Evolutionary conservation across 2,329 filamentous ascomycete species (phyloP).

Genomic region (Aspergillus sp.): DNA sequence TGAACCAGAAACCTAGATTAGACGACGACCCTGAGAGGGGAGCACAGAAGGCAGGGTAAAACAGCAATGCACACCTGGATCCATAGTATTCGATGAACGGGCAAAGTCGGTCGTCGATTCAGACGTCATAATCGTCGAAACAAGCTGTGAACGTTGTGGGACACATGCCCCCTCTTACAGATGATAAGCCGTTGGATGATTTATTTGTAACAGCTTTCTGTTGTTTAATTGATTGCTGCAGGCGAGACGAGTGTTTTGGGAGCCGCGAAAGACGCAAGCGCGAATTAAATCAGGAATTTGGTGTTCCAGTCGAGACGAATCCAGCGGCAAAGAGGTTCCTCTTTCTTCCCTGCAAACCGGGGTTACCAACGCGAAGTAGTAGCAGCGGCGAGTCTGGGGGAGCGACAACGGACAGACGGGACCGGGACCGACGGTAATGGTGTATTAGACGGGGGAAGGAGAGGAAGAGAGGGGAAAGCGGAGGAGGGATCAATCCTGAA

Average conservation of each 20-base stretch:
- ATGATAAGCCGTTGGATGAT: background rate
- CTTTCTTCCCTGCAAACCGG: too few relatives aligned
- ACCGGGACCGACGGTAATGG: background rate
- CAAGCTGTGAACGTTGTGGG: conserved; percentile 17
- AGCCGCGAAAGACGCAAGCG: too few relatives aligned
- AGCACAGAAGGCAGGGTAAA: conserved; percentile 4
- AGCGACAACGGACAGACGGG: conserved; percentile 3
- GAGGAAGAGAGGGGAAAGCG: conserved; percentile 5
- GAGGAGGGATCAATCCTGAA: conserved; percentile 2
- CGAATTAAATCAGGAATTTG: too few relatives aligned
- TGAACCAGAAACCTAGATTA: conserved; percentile 4
- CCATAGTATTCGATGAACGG: conserved; percentile 18
- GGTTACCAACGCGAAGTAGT: too few relatives aligned
- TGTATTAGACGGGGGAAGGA: conserved; percentile 5
- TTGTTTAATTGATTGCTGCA: too few relatives aligned
- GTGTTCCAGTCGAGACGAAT: too few relatives aligned
- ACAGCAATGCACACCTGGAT: conserved; percentile 24
- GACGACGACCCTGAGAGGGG: background rate
- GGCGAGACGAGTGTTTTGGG: too few relatives aligned
- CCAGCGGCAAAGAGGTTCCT: too few relatives aligned
- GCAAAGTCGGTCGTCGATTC: conserved; percentile 21
- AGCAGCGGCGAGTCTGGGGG: conserved; percentile 1
- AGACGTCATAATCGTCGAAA: conserved; percentile 32
- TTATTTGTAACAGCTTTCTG: too few relatives aligned
- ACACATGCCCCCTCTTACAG: conserved; percentile 29